Base-by-base conservation (phyloP, 2,329 filamentous ascomycete genomes). In the Immersiporthe knoxdaviesiana region DNA sequence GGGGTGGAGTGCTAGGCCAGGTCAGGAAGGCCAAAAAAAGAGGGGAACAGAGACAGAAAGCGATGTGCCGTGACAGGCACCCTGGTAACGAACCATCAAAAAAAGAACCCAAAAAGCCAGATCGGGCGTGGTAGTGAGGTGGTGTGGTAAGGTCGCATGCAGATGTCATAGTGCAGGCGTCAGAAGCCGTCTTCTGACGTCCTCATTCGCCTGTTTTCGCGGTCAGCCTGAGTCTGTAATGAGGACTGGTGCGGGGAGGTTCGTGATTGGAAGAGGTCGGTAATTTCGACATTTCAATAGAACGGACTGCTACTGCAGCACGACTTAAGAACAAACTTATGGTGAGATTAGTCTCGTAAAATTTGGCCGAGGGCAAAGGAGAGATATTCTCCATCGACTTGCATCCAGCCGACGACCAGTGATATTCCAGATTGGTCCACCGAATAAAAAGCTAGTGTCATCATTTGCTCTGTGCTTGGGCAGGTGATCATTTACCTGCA, bases 141-240 rank as follows among this genome's bases (percentile, higher is more conserved):
- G n/a, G n/a, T 47, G 24, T 47, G 24, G 54, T 59, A 10, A 59
- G 56, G 56, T 59, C 56, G 56, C 56, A 59, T 59, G 56, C 56
- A 59, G 56, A 59, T 59, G 56, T 32, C 56, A 59, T 59, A 37
- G 37, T 21, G 30, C 56, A 37, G 56, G 56, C 32, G 21, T n/a
- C n/a, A n/a, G n/a, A n/a, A n/a, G n/a, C n/a, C n/a, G n/a, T 24
- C 32, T n/a, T 30, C 56, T 59, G 56, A 59, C 56, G 10, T 35
- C 30, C 10, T 59, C 32, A 59, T 35, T 59, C 32, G 30, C 56
- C 56, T 37, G 56, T 37, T 59, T 50, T 16, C 61, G 61, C 39
- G 41, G 61, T 63, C 41, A 63, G 39, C 8, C 10, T 16, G 18
- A n/a, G 21, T 47, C n/a, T 21, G 18, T n/a, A 32, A 59, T 8